These are phyloP conservation scores for Hymenoscyphus scutula DNA, from an alignment of 2,329 filamentous ascomycete genomes.

Conservation along the genomic window DNA sequence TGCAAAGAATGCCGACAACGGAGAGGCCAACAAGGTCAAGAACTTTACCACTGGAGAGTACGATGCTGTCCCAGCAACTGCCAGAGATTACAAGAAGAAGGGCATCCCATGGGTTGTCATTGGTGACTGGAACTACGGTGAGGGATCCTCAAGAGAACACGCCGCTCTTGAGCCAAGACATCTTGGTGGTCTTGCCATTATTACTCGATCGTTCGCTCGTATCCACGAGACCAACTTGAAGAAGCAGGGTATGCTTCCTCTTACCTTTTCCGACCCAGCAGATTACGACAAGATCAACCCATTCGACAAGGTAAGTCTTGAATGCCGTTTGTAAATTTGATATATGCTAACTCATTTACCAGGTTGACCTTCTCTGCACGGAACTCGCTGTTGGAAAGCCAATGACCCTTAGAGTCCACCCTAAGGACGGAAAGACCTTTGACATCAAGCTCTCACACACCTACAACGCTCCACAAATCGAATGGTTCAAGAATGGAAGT, in stretches of 20 bases:
- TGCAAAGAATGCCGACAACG: constrained; percentile 93
- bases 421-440: constrained; percentile 78
- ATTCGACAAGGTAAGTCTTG: constrained; percentile 66
- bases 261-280: constrained; percentile 90
- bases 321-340: constrained; percentile 15
- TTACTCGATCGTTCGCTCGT: constrained; percentile 93
- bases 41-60: constrained; percentile 83
- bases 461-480: constrained; percentile 96
- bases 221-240: constrained; percentile 99
- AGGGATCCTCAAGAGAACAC: constrained; percentile 96
- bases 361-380: constrained; percentile 79
- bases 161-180: constrained; percentile 96
- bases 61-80: constrained; percentile 86
- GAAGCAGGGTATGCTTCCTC: constrained; percentile 99
- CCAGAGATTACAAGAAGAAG: constrained; percentile 97
- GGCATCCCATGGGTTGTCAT: constrained; percentile 95
- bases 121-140: constrained; percentile 99
- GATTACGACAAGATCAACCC: constrained; percentile 98
- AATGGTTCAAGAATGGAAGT: constrained; percentile 99
- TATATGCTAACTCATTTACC: constrained; percentile 32
- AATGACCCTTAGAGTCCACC: constrained; percentile 87
- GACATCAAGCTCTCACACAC: constrained; percentile 87
- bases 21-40: constrained; percentile 95
- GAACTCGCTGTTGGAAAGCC: constrained; percentile 91
- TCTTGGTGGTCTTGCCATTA: constrained; percentile 94